Evolutionary conservation across 257 asterid genomes (phyloP).

Genomic region (Craterostigma plantagineum): DNA sequence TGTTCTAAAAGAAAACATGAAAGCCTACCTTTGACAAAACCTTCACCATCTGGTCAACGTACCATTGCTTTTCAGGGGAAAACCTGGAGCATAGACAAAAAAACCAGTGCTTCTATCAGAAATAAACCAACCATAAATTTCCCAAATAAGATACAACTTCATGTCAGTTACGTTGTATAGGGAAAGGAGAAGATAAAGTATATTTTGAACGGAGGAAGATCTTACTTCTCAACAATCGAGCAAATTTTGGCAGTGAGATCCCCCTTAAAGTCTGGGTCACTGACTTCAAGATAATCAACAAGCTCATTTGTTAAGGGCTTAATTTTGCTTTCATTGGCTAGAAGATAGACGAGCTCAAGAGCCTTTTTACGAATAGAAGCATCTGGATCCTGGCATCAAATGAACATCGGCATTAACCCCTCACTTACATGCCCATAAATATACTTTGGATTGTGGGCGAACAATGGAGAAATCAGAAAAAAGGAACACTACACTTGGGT

Average conservation of each 20-base stretch:
- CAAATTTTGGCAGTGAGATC: constrained; percentile 91
- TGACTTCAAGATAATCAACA: constrained; percentile 68
- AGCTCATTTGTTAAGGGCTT: constrained; percentile 81
- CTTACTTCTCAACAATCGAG: constrained; percentile 90
- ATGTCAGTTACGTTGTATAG: too few relatives aligned
- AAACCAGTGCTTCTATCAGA: constrained; percentile 12
- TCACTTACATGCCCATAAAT: constrained; percentile 4
- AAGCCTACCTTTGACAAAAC: constrained; percentile 70
- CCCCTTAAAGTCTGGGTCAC: constrained; percentile 86
- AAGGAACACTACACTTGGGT: background rate
- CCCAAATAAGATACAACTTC: too few relatives aligned
- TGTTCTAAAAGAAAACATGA: constrained; percentile 1
- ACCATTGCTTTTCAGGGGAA: constrained; percentile 86
- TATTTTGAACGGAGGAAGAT: too few relatives aligned
- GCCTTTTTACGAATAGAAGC: constrained; percentile 98
- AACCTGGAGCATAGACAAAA: constrained; percentile 48
- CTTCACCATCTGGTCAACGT: constrained; percentile 91
- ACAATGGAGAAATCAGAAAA: constrained; percentile 5
- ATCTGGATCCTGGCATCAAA: constrained; percentile 75
- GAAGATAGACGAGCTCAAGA: constrained; percentile 83
- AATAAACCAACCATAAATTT: too few relatives aligned
- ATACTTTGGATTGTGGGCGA: constrained; percentile 4
- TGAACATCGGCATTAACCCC: constrained; percentile 10
- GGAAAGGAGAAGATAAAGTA: too few relatives aligned
- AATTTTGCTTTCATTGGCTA: constrained; percentile 78